phyloP scores from a whole-genome alignment of 768 basidiomycete genomes.

The Cystobasidium ongulense region DNA sequence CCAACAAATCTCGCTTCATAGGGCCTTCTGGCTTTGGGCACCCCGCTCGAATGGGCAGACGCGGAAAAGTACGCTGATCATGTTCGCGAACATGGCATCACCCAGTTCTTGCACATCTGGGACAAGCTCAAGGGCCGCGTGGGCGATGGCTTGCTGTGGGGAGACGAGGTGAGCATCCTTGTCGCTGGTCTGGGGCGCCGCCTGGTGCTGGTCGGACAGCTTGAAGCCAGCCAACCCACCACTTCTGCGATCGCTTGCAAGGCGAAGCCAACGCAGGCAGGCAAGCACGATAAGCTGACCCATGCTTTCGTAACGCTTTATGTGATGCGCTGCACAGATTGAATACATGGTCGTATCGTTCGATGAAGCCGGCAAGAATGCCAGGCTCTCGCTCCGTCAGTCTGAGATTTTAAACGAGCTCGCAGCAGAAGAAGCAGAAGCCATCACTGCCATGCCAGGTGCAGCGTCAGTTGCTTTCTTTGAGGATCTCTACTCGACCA shows the following conservation, averaged over 20 bases:
- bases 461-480: slow-evolving; percentile 26
- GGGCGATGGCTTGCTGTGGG: slow-evolving; percentile 92
- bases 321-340: slow-evolving; percentile 52
- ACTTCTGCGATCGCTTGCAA: neutral
- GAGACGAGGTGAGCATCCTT: slow-evolving; percentile 72
- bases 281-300: neutral
- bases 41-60: slow-evolving; percentile 83
- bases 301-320: neutral
- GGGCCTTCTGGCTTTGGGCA: slow-evolving; percentile 83
- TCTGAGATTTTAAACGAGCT: slow-evolving; percentile 79
- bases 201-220: neutral
- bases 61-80: slow-evolving; percentile 79
- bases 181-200: neutral
- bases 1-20: neutral
- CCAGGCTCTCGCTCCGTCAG: slow-evolving; percentile 85
- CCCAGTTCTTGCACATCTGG: slow-evolving; percentile 91
- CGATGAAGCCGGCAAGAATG: slow-evolving; percentile 67
- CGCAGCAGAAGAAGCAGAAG: slow-evolving; percentile 50
- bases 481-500: neutral
- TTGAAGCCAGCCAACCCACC: neutral
- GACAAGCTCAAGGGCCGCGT: slow-evolving; percentile 78
- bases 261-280: neutral
- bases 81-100: slow-evolving; percentile 82
- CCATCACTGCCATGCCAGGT: slow-evolving; percentile 35
- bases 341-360: slow-evolving; percentile 93